phyloP scores from a whole-genome alignment of 345 rosid species.

The Cardamine occulta region DNA sequence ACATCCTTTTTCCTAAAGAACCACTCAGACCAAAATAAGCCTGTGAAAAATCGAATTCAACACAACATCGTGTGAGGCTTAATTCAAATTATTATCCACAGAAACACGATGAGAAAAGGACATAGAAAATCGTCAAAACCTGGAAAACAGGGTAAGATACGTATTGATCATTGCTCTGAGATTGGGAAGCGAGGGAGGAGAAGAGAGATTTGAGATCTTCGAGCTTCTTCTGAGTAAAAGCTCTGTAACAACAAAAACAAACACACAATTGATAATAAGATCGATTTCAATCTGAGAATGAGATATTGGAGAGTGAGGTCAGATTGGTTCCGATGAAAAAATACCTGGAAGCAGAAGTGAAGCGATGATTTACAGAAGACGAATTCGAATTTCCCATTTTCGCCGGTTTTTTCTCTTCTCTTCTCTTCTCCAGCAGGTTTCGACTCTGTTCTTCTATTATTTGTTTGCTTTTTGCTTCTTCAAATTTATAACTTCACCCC shows the following conservation, averaged over 20 bases:
- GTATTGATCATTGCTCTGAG: slow-evolving; percentile 53
- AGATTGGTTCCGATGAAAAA: slow-evolving; percentile 16
- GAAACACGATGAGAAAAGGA: not conserved
- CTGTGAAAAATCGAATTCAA: slow-evolving; percentile 40
- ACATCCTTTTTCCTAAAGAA: slow-evolving; percentile 66
- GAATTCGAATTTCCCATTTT: slow-evolving; percentile 49
- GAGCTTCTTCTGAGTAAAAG: slow-evolving; percentile 67
- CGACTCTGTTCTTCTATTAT: slow-evolving; percentile 27
- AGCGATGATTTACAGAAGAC: slow-evolving; percentile 44
- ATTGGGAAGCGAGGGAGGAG: slow-evolving; percentile 65
- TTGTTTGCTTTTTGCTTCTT: slow-evolving; percentile 14
- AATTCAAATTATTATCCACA: not conserved
- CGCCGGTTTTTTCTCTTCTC: not conserved
- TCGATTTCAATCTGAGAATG: slow-evolving; percentile 5
- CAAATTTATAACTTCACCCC: slow-evolving; percentile 19
- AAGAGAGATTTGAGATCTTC: slow-evolving; percentile 69
- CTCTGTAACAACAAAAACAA: slow-evolving; percentile 48
- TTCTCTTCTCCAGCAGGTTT: slow-evolving; percentile 26
- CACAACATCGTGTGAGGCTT: not conserved
- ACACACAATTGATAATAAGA: slow-evolving; percentile 7
- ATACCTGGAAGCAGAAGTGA: slow-evolving; percentile 50
- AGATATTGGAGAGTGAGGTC: not conserved
- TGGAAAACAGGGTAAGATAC: slow-evolving; percentile 64
- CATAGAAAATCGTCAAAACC: slow-evolving; percentile 45
- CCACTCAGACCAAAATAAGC: slow-evolving; percentile 63